A percentile compares a stretch with the other conserved stretches of the same genome.
Conservation (phyloP, 768 basidiomycete genomes). For the Hirschioporus abietinus region DNA sequence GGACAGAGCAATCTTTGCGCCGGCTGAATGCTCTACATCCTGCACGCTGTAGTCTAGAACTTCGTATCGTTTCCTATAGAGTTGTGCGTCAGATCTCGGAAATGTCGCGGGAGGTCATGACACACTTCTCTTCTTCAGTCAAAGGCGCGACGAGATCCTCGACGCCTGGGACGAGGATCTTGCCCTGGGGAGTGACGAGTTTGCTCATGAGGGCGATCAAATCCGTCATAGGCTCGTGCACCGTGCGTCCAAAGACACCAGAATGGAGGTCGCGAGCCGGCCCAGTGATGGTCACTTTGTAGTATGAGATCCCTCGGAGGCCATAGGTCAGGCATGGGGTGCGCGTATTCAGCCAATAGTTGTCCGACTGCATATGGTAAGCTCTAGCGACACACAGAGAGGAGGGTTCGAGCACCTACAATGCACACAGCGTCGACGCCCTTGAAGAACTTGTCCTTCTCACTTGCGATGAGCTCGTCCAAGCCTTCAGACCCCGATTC, state of each 20-base stretch:
- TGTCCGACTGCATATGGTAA: slow-evolving; percentile 60
- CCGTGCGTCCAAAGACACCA: slow-evolving; percentile 76
- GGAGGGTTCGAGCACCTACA: slow-evolving; percentile 34
- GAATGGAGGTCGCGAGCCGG: slow-evolving; percentile 88
- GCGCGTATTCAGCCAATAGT: slow-evolving; percentile 88
- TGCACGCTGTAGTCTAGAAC: slow-evolving; percentile 63
- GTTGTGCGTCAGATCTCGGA: not conserved
- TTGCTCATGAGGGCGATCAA: slow-evolving; percentile 78
- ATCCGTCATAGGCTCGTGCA: slow-evolving; percentile 94
- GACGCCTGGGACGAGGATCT: slow-evolving; percentile 85
- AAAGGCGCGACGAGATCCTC: slow-evolving; percentile 77
- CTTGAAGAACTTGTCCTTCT: slow-evolving; percentile 76
- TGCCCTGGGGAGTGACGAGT: slow-evolving; percentile 73
- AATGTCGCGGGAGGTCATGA: slow-evolving; percentile 2
- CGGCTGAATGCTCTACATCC: slow-evolving; percentile 74
- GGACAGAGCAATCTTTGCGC: slow-evolving; percentile 69
- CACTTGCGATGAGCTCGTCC: slow-evolving; percentile 76
- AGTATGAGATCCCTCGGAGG: slow-evolving; percentile 84
- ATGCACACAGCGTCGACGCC: slow-evolving; percentile 94
- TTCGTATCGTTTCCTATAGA: slow-evolving; percentile 58
- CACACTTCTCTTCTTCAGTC: slow-evolving; percentile 65
- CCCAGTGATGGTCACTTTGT: slow-evolving; percentile 74
- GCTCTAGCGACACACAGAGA: not conserved
- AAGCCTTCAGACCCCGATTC: slow-evolving; percentile 90
- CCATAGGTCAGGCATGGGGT: slow-evolving; percentile 84